Evolutionary conservation across 2,329 filamentous ascomycete species (phyloP).

Genomic region (Passalora sequoiae): DNA sequence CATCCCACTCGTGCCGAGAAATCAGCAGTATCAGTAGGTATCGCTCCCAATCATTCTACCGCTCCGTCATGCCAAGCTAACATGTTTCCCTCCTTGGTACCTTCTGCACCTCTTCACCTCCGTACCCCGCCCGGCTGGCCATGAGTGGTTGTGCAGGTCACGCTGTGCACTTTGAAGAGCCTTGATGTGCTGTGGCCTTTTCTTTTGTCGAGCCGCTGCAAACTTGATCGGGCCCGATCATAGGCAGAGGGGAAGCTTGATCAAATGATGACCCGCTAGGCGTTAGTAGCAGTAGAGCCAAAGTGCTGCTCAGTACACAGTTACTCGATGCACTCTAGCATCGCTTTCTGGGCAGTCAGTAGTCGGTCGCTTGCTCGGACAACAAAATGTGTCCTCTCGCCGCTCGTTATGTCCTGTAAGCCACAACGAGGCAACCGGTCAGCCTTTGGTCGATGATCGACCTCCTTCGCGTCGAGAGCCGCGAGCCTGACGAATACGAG

Average conservation of each 20-base stretch:
- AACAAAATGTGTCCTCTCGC: not conserved
- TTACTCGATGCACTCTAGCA: conserved; percentile 9
- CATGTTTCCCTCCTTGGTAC: not conserved
- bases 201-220: too few relatives aligned
- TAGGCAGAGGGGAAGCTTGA: not conserved
- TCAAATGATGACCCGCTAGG: conserved; percentile 1
- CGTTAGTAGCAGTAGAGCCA: conserved; percentile 1
- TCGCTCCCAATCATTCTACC: not conserved
- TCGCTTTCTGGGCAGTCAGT: not conserved
- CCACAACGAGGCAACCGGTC: conserved; percentile 21
- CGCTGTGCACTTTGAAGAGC: too few relatives aligned
- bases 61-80: not conserved
- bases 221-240: not conserved
- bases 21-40: not conserved
- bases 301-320: not conserved
- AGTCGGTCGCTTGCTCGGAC: not conserved
- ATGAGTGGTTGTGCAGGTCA: not conserved
- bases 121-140: too few relatives aligned
- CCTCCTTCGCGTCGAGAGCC: conserved; percentile 12
- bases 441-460: conserved; percentile 19
- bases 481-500: conserved; percentile 14
- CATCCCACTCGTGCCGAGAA: not conserved
- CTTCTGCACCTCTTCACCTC: too few relatives aligned
- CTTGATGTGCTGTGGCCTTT: too few relatives aligned
- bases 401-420: conserved; percentile 29